Evolutionary conservation across 176 grass and related monocot genomes (phyloP).

Genomic region (Bromus sterilis): DNA sequence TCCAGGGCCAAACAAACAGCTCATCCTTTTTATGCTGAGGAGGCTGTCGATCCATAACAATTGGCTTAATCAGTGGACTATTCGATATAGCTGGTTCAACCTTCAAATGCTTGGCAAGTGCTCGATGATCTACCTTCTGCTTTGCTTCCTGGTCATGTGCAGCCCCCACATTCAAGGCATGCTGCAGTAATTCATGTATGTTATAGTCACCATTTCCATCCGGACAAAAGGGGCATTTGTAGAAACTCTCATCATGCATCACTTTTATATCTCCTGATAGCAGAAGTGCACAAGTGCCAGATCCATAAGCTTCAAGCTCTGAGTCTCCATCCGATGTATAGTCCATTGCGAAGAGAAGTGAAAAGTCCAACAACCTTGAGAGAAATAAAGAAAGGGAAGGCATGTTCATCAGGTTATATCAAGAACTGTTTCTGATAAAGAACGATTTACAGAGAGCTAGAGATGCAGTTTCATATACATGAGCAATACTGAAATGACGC

Average conservation of each 20-base stretch:
- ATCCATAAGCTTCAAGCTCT: conserved; percentile 49
- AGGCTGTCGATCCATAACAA: not conserved
- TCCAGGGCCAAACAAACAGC: conserved; percentile 63
- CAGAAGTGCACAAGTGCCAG: conserved; percentile 20
- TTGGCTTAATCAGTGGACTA: not conserved
- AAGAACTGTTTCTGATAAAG: not conserved
- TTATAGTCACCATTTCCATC: conserved; percentile 40
- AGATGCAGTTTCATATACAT: not conserved
- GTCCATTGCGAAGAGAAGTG: conserved; percentile 32
- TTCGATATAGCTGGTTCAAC: conserved; percentile 5
- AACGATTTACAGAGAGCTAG: not conserved
- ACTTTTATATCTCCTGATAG: conserved; percentile 44
- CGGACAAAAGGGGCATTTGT: conserved; percentile 68
- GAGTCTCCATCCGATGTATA: conserved; percentile 35
- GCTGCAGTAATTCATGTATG: conserved; percentile 54
- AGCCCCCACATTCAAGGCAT: conserved; percentile 47
- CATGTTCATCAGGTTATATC: not conserved
- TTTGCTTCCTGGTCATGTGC: conserved; percentile 35
- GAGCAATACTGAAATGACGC: not conserved
- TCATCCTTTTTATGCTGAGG: conserved; percentile 30
- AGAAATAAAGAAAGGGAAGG: not conserved
- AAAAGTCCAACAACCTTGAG: not conserved
- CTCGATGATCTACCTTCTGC: conserved; percentile 54
- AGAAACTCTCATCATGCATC: conserved; percentile 25
- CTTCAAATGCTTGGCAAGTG: conserved; percentile 58